phyloP scores from a whole-genome alignment of 2,329 filamentous ascomycete species.

The Lasiodiplodia theobromae region DNA sequence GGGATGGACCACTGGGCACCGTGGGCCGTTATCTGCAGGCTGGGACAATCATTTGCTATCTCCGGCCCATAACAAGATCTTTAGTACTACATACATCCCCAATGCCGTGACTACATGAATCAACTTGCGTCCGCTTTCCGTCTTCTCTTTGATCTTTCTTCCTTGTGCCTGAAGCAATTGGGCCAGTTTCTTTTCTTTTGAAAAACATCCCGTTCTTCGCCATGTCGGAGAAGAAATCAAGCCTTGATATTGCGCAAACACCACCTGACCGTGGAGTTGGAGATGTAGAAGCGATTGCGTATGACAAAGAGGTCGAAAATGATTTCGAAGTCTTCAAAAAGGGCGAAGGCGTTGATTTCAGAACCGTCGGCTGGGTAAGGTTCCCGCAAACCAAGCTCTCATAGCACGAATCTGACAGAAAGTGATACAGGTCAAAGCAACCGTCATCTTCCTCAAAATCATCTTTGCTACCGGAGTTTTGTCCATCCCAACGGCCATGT shows the following conservation, averaged over 20 bases:
- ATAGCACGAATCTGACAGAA: background rate
- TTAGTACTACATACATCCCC: background rate
- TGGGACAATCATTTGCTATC: background rate
- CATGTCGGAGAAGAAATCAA: slow-evolving; percentile 30
- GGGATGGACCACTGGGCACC: slow-evolving; percentile 2
- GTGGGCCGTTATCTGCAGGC: slow-evolving; percentile 6
- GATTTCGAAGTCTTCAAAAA: slow-evolving; percentile 60
- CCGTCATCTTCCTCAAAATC: slow-evolving; percentile 35
- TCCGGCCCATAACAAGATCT: background rate
- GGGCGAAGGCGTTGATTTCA: slow-evolving; percentile 59
- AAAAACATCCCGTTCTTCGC: background rate
- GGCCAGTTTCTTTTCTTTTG: background rate
- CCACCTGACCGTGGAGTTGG: slow-evolving; percentile 28
- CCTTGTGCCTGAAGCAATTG: background rate
- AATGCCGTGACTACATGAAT: background rate
- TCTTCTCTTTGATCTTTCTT: background rate
- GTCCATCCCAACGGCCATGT: slow-evolving; percentile 58
- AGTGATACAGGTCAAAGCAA: slow-evolving; percentile 16
- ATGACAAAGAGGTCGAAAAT: slow-evolving; percentile 31
- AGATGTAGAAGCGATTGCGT: slow-evolving; percentile 31
- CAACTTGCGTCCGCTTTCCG: background rate
- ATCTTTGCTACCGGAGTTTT: slow-evolving; percentile 60
- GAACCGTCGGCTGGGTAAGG: slow-evolving; percentile 60
- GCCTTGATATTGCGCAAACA: slow-evolving; percentile 26
- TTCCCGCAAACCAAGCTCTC: too few species aligned